phyloP scores from a whole-genome alignment of 805 yeast genomes.

The Kluyveromyces nonfermentans region DNA sequence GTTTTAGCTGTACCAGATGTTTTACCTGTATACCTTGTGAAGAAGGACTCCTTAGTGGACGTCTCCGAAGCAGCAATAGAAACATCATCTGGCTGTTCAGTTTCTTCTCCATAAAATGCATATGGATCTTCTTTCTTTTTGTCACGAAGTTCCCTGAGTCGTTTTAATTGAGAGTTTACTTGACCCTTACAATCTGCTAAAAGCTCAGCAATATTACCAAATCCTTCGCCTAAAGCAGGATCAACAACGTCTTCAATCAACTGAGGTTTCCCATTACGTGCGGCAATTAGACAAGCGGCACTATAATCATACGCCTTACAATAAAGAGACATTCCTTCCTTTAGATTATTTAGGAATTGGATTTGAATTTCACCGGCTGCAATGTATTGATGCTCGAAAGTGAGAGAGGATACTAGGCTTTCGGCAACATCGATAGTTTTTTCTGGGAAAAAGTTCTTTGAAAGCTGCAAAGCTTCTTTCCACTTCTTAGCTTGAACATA shows the following conservation, averaged over 20 bases:
- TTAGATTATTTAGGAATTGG: constrained; percentile 49
- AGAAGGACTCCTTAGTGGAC: constrained; percentile 84
- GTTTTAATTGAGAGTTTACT: constrained; percentile 66
- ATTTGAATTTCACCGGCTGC: constrained; percentile 75
- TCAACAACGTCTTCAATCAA: constrained; percentile 55
- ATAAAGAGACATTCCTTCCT: constrained; percentile 53
- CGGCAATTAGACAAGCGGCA: constrained; percentile 62
- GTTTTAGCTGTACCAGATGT: constrained; percentile 94
- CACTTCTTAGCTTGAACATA: constrained; percentile 67
- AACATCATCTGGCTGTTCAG: constrained; percentile 84
- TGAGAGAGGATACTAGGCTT: constrained; percentile 47
- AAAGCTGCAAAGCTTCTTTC: constrained; percentile 72
- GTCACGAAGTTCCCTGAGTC: constrained; percentile 75
- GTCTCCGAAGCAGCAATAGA: constrained; percentile 93
- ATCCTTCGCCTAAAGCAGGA: constrained; percentile 74
- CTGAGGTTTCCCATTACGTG: constrained; percentile 34
- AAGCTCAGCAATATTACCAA: constrained; percentile 77
- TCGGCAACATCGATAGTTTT: constrained; percentile 42
- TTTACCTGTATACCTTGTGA: constrained; percentile 94
- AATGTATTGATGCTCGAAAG: constrained; percentile 60
- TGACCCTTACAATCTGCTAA: constrained; percentile 91
- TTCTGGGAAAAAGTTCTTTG: constrained; percentile 34
- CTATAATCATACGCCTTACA: constrained; percentile 71
- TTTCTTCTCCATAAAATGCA: constrained; percentile 67
- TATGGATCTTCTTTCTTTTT: constrained; percentile 82